Base-by-base conservation (phyloP, 441 rosid genomes). In the Syzygium malaccense region DNA sequence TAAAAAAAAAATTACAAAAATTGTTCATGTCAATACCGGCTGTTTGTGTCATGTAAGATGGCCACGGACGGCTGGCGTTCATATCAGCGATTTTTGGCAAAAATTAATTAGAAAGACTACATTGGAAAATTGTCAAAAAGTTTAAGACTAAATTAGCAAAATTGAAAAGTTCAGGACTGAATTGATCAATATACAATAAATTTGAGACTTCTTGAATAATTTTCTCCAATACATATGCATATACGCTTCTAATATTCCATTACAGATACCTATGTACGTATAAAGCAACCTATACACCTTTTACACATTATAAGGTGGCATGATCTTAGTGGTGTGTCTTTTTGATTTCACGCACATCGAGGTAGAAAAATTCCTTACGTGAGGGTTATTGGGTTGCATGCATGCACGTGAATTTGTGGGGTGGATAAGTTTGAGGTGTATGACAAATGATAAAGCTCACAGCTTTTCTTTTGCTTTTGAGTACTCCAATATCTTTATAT, bases 381-480 rank as follows among this genome's bases (percentile, higher is more conserved):
- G 83, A 75, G 83, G 53, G 53, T 23, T 75, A 75, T 75, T 75
- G 83, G 83, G 83, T 75, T 75, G 83, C 83, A 75, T 75, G 83
- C 83, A 75, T 75, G 83, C 83, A 75, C 83, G 83, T 75, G 83
- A 75, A 75, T 75, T 75, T 90, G 92, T 90, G 94, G 90, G 89
- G 37, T 8, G 64, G 64, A 79, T 25, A 83, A 86, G 86, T 75
- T 75, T 75, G 85, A 55, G 87, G 80, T 23, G 78, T 85, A 48
- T 49, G 89, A 85, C 91, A 85, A 75, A 88, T 89, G 89, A 90
- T 88, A 91, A 91, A 92, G 90, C 91, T 85, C 79, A 17, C 56
- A 88, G 86, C 87, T 88, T 85, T 86, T 90, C 89, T 91, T 90
- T 75, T 89, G 87, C 92, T 91, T 93, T 93, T 91, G 90, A 89